These are phyloP conservation scores for Sphenostylis stenocarpa DNA, from an alignment of 306 rosid genomes.

Conservation along the genomic window DNA sequence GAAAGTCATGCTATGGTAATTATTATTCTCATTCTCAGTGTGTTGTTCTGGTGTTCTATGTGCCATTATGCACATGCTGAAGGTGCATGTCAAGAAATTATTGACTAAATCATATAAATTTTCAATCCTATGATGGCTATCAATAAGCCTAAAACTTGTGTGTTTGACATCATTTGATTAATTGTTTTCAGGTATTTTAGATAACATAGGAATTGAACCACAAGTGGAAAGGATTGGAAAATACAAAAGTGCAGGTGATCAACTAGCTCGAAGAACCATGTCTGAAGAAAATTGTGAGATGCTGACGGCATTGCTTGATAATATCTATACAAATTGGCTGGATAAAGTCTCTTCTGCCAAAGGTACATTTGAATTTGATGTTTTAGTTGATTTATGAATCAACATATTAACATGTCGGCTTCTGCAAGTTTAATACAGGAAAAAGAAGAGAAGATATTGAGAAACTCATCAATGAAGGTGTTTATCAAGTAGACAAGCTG, in stretches of 20 bases:
- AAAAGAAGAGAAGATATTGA: constrained; percentile 70
- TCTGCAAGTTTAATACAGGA: constrained; percentile 47
- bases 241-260: constrained; percentile 96
- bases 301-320: constrained; percentile 88
- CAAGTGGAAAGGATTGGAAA: constrained; percentile 93
- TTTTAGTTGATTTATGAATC: constrained; percentile 32
- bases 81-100: constrained; percentile 1
- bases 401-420: constrained; percentile 21
- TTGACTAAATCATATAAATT: background rate
- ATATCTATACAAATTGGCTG: constrained; percentile 79
- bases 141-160: constrained; percentile 13
- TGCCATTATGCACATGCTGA: background rate
- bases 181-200: constrained; percentile 70
- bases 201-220: constrained; percentile 83
- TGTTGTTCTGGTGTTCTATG: no score
- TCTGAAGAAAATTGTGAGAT: constrained; percentile 90
- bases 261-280: constrained; percentile 69
- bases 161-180: constrained; percentile 11
- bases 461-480: constrained; percentile 80
- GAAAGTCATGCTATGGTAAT: background rate
- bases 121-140: constrained; percentile 19
- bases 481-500: constrained; percentile 74
- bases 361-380: constrained; percentile 55
- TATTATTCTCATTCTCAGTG: background rate
- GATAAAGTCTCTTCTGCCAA: constrained; percentile 74